Percentiles rank a stretch among this genome's conserved stretches.
Evolutionary conservation across 768 basidiomycete genomes (phyloP).

Genomic region (Tephrocybe sp.): DNA sequence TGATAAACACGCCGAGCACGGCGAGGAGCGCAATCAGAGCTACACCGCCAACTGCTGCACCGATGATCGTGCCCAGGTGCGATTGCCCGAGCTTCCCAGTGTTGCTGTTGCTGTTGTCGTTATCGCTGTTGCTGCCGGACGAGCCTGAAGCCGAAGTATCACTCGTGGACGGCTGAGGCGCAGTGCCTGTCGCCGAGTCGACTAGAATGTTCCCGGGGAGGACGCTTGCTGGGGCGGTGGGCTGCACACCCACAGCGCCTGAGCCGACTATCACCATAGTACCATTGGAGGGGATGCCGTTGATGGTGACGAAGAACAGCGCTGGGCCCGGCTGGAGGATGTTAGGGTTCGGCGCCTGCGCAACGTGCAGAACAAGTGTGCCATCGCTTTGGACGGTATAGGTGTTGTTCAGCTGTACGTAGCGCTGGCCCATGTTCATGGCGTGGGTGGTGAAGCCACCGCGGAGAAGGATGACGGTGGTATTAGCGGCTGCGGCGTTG

Average conservation of each 20-base stretch:
- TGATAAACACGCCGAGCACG: conserved; percentile 7
- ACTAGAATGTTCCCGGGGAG: conserved; percentile 52
- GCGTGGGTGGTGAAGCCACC: conserved; percentile 82
- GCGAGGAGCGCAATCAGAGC: no score
- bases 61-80: background rate
- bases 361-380: conserved; percentile 74
- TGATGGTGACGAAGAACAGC: conserved; percentile 75
- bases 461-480: conserved; percentile 74
- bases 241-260: conserved; percentile 74
- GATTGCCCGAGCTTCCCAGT: background rate
- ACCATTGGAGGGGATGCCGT: conserved; percentile 82
- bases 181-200: conserved; percentile 33
- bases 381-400: conserved; percentile 77
- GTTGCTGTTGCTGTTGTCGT: background rate
- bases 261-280: conserved; percentile 74
- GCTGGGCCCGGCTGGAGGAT: conserved; percentile 88
- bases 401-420: conserved; percentile 78
- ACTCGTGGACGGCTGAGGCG: background rate
- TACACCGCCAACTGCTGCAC: background rate
- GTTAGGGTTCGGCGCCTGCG: conserved; percentile 81
- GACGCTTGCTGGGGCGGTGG: conserved; percentile 34
- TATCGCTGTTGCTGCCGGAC: background rate
- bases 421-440: conserved; percentile 86
- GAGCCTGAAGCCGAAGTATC: no score
- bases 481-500: conserved; percentile 69